These are phyloP conservation scores for Teratosphaeriaceae sp. DNA, from an alignment of 2,329 filamentous ascomycete genomes.

Conservation along the genomic window DNA sequence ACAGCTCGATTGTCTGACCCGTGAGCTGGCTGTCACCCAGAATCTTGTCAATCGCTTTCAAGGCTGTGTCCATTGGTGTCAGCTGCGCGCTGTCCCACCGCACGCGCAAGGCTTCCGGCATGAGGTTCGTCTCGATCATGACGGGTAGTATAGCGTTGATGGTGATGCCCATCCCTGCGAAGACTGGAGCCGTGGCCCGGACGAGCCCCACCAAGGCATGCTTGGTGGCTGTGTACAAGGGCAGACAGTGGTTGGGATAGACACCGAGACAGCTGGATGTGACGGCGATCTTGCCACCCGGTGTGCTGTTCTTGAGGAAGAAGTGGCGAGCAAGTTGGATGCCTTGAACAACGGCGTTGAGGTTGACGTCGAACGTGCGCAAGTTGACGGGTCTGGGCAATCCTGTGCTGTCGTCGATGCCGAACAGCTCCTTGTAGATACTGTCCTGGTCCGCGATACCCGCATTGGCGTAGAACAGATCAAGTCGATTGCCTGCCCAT, in stretches of 20 bases:
- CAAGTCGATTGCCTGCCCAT: conserved; percentile 35
- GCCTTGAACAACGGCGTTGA: conserved; percentile 36
- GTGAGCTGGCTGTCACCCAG: conserved; percentile 28
- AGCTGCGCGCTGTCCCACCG: conserved; percentile 29
- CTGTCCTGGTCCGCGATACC: conserved; percentile 35
- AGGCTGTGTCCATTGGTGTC: conserved; percentile 30
- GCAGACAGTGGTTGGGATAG: conserved; percentile 14
- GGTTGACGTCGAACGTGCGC: conserved; percentile 34
- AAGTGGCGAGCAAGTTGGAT: conserved; percentile 39
- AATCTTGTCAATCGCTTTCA: conserved; percentile 30
- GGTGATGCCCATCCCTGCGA: conserved; percentile 28
- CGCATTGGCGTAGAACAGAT: conserved; percentile 40
- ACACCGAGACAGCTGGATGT: conserved; percentile 22
- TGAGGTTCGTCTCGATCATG: conserved; percentile 30
- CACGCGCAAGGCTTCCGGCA: conserved; percentile 20
- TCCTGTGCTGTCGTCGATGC: conserved; percentile 18
- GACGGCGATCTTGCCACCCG: conserved; percentile 34
- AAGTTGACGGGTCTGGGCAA: conserved; percentile 32
- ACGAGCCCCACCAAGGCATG: conserved; percentile 26
- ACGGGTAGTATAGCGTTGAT: conserved; percentile 32
- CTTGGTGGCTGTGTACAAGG: conserved; percentile 18
- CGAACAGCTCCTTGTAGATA: conserved; percentile 34
- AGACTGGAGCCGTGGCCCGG: conserved; percentile 23
- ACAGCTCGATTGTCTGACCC: conserved; percentile 37
- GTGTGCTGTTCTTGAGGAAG: conserved; percentile 30